These are phyloP conservation scores for Pythium volutum DNA, from an alignment of 352 stramenopile genomes.

Conservation along the genomic window DNA sequence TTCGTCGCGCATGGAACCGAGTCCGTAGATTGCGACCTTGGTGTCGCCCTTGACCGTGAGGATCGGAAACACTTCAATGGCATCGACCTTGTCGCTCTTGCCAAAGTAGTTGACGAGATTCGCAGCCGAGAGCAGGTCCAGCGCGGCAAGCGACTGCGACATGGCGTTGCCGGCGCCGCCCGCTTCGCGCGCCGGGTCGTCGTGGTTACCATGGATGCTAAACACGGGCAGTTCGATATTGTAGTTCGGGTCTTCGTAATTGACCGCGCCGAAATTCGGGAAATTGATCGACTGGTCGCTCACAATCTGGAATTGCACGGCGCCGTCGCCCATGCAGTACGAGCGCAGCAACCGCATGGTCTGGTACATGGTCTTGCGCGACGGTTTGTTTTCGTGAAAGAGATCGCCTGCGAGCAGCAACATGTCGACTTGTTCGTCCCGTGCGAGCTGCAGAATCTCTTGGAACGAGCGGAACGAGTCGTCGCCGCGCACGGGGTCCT, in stretches of 20 bases:
- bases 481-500: constrained; percentile 92
- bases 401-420: constrained; percentile 96
- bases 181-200: constrained; percentile 96
- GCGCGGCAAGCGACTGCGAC: constrained; percentile 87
- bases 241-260: constrained; percentile 97
- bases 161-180: constrained; percentile 24
- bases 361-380: constrained; percentile 93
- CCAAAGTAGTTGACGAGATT: constrained; percentile 99
- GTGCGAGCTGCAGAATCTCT: constrained; percentile 79
- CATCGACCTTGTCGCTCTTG: constrained; percentile 90
- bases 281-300: constrained; percentile 91
- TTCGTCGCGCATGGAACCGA: constrained; percentile 98
- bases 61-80: constrained; percentile 95
- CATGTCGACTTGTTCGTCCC: constrained; percentile 83
- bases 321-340: constrained; percentile 93
- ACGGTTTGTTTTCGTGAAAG: constrained; percentile 99
- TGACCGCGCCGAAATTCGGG: constrained; percentile 89
- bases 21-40: constrained; percentile 96
- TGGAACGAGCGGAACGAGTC: constrained; percentile 92
- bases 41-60: constrained; percentile 95
- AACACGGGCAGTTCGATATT: constrained; percentile 97
- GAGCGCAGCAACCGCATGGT: constrained; percentile 96
- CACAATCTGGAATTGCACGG: constrained; percentile 86
- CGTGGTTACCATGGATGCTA: constrained; percentile 99
- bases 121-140: constrained; percentile 94